Evolutionary conservation across 2,329 filamentous ascomycete genomes (phyloP).

Genomic region (Chrysoporthe deuterocubensis): DNA sequence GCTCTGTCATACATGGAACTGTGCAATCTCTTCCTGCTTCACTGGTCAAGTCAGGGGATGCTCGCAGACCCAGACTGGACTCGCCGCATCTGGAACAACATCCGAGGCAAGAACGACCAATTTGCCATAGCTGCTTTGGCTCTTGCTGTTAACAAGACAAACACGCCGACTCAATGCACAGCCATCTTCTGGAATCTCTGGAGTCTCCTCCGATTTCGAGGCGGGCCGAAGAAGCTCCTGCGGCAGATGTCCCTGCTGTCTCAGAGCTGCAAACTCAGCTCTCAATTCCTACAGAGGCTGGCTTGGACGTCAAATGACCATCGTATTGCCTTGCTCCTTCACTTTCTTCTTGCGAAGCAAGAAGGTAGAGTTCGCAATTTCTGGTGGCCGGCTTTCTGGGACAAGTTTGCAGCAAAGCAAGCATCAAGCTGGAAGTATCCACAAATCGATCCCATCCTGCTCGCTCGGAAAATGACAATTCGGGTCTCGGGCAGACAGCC

Average conservation of each 20-base stretch:
- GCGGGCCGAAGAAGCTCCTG: slow-evolving; percentile 28
- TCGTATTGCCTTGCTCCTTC: slow-evolving; percentile 30
- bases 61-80: slow-evolving; percentile 18
- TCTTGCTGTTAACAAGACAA: slow-evolving; percentile 31
- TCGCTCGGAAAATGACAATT: slow-evolving; percentile 14
- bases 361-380: neutral
- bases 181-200: slow-evolving; percentile 31
- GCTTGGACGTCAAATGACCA: slow-evolving; percentile 33
- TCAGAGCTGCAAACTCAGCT: slow-evolving; percentile 25
- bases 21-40: slow-evolving; percentile 36
- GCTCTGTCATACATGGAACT: slow-evolving; percentile 32
- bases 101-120: slow-evolving; percentile 24
- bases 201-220: slow-evolving; percentile 30
- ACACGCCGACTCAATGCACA: slow-evolving; percentile 5
- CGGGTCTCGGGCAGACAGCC: neutral
- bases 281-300: slow-evolving; percentile 30
- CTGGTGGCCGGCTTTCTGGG: slow-evolving; percentile 34
- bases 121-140: slow-evolving; percentile 35
- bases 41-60: slow-evolving; percentile 39
- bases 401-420: slow-evolving; percentile 29
- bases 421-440: slow-evolving; percentile 13
- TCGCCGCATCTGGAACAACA: slow-evolving; percentile 23
- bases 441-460: slow-evolving; percentile 12
- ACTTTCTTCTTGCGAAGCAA: slow-evolving; percentile 27
- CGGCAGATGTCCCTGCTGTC: slow-evolving; percentile 30